A percentile compares a stretch with the other conserved stretches of the same genome.
phyloP scores from a whole-genome alignment of 192 early-diverging fungal genomes.

The Backusella circina region DNA sequence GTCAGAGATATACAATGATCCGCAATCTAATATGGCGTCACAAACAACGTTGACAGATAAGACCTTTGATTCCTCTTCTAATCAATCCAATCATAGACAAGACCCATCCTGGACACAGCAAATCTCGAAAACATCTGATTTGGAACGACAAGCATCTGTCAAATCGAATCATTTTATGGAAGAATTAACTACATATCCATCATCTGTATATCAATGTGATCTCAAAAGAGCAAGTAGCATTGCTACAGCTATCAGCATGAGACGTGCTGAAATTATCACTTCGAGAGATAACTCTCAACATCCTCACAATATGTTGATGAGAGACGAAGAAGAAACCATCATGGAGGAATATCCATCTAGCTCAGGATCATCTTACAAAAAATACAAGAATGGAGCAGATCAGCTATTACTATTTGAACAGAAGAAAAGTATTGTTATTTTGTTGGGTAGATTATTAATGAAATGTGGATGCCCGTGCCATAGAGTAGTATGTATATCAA shows the following conservation, averaged over 20 bases:
- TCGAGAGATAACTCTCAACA: conserved; percentile 8
- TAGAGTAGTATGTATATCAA: conserved; percentile 32
- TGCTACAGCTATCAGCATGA: conserved; percentile 7
- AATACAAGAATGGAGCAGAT: background rate
- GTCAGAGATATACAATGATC: conserved; percentile 1
- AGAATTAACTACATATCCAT: background rate
- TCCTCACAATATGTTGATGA: background rate
- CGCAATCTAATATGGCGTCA: conserved; percentile 14
- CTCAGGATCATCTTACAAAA: background rate
- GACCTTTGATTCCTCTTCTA: background rate
- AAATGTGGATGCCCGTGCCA: conserved; percentile 46
- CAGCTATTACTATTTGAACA: conserved; percentile 3
- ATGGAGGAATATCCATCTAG: background rate
- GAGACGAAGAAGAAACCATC: conserved; percentile 1
- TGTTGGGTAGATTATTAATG: conserved; percentile 41
- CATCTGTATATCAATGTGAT: background rate
- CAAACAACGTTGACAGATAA: conserved; percentile 20
- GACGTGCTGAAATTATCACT: background rate
- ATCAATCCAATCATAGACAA: background rate
- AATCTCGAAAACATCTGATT: background rate
- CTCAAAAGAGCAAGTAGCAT: conserved; percentile 6
- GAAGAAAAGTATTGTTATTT: conserved; percentile 39
- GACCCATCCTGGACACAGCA: background rate
- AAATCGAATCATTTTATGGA: background rate
- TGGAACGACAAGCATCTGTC: background rate